Percentiles rank a stretch among this genome's conserved stretches.
These are phyloP conservation scores for Diaporthe aspalathi DNA, from an alignment of 2,329 filamentous ascomycete genomes.

Conservation along the genomic window DNA sequence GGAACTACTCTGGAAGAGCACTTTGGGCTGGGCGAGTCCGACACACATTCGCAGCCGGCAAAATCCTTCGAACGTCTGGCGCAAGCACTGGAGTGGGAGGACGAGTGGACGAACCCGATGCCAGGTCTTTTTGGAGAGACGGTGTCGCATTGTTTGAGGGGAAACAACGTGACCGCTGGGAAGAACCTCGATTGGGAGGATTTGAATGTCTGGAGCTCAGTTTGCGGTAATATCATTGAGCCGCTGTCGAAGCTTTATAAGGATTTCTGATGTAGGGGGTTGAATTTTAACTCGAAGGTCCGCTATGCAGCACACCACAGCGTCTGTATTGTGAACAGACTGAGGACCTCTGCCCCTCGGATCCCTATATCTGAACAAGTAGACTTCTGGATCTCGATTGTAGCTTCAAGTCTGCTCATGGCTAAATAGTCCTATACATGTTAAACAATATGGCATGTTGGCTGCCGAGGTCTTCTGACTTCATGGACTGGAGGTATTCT, in stretches of 20 bases:
- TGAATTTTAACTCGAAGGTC: background rate
- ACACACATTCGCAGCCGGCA: background rate
- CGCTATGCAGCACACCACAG: no score
- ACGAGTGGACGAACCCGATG: slow-evolving; percentile 11
- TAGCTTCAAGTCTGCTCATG: no score
- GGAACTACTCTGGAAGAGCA: slow-evolving; percentile 39
- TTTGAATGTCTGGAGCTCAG: slow-evolving; percentile 37
- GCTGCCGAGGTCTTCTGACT: no score
- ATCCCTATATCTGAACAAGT: no score
- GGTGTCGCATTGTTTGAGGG: slow-evolving; percentile 30
- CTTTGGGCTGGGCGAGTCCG: slow-evolving; percentile 15
- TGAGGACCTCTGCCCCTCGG: no score
- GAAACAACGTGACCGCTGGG: slow-evolving; percentile 1
- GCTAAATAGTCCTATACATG: no score
- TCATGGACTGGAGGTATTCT: no score
- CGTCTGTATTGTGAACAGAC: no score
- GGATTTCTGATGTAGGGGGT: background rate
- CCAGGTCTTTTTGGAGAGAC: slow-evolving; percentile 20
- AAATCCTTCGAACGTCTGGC: slow-evolving; percentile 24
- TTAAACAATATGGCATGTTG: no score
- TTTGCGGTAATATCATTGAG: slow-evolving; percentile 41
- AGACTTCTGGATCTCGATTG: no score
- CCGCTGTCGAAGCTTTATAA: slow-evolving; percentile 31
- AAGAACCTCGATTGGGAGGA: slow-evolving; percentile 27
- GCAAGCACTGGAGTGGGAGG: slow-evolving; percentile 30